These are phyloP conservation scores for Fusarium citri DNA, from an alignment of 2,329 filamentous ascomycete genomes.

Conservation along the genomic window DNA sequence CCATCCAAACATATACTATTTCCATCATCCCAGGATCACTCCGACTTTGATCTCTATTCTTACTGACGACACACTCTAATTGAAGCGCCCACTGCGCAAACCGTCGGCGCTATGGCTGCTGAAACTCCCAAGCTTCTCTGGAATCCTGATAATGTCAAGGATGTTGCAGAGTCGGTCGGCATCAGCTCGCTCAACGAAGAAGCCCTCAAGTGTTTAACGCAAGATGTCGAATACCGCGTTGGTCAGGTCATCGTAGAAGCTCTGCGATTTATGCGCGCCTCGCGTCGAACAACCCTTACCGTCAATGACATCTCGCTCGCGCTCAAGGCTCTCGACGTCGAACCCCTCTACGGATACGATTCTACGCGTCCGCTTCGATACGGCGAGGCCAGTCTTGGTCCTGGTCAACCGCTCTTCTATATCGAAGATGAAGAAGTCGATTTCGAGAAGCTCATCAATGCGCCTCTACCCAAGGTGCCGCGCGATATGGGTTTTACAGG, in stretches of 20 bases:
- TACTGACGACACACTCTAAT: neutral
- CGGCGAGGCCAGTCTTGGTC: slow-evolving; percentile 92
- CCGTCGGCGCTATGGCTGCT: slow-evolving; percentile 50
- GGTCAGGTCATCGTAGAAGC: slow-evolving; percentile 94
- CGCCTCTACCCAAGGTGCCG: slow-evolving; percentile 92
- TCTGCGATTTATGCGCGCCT: slow-evolving; percentile 94
- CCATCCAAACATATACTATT: slow-evolving; percentile 1
- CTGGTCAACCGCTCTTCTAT: slow-evolving; percentile 95
- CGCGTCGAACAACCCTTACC: slow-evolving; percentile 84
- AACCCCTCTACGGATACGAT: slow-evolving; percentile 96
- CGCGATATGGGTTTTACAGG: slow-evolving; percentile 92
- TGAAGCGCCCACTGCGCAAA: neutral
- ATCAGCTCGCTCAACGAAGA: slow-evolving; percentile 85
- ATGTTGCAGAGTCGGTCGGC: slow-evolving; percentile 96
- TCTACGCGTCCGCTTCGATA: slow-evolving; percentile 89
- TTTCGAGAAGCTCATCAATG: slow-evolving; percentile 99
- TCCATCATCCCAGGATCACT: neutral
- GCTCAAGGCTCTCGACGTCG: slow-evolving; percentile 86
- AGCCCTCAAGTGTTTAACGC: slow-evolving; percentile 85
- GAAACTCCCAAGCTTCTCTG: slow-evolving; percentile 74
- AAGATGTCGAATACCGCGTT: slow-evolving; percentile 95
- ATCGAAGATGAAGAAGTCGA: slow-evolving; percentile 98
- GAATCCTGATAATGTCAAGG: slow-evolving; percentile 95
- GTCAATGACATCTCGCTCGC: slow-evolving; percentile 92
- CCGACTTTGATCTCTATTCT: neutral